Evolutionary conservation across 2,329 filamentous ascomycete genomes (phyloP).

Genomic region (Xylaria multiplex): DNA sequence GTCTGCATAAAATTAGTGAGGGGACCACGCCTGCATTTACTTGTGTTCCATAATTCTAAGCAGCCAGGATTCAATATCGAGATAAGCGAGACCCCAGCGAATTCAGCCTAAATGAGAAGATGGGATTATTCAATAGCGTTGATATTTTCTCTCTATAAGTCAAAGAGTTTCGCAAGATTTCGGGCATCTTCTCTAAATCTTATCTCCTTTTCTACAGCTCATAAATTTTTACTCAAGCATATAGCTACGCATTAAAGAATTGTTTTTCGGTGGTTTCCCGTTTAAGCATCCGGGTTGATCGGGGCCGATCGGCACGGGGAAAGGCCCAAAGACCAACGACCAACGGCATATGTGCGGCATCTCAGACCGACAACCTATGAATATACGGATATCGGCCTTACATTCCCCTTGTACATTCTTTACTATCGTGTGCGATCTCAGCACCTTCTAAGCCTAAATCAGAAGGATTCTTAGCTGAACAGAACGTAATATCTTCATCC

Average conservation of each 20-base stretch:
- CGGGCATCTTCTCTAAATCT: background rate
- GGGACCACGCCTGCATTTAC: background rate
- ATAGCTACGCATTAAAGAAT: too few relatives aligned
- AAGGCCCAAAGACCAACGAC: background rate
- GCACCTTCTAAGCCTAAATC: too few relatives aligned
- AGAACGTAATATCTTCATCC: background rate
- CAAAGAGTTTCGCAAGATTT: background rate
- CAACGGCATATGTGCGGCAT: background rate
- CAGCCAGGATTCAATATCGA: background rate
- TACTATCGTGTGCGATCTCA: too few relatives aligned
- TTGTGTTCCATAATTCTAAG: background rate
- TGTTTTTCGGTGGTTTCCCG: background rate
- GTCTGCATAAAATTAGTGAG: conserved; percentile 1
- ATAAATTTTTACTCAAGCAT: too few relatives aligned
- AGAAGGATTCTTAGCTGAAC: too few relatives aligned
- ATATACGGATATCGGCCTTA: too few relatives aligned
- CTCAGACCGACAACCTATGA: background rate
- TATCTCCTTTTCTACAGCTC: background rate
- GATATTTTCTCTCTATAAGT: background rate
- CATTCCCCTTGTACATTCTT: too few relatives aligned
- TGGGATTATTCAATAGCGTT: background rate
- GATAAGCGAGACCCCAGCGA: background rate
- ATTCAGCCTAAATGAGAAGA: conserved; percentile 13
- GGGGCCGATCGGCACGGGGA: background rate
- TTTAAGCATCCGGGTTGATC: background rate